Evolutionary conservation across 768 basidiomycete species (phyloP).

Genomic region (Naganishia vaughanmartiniae): DNA sequence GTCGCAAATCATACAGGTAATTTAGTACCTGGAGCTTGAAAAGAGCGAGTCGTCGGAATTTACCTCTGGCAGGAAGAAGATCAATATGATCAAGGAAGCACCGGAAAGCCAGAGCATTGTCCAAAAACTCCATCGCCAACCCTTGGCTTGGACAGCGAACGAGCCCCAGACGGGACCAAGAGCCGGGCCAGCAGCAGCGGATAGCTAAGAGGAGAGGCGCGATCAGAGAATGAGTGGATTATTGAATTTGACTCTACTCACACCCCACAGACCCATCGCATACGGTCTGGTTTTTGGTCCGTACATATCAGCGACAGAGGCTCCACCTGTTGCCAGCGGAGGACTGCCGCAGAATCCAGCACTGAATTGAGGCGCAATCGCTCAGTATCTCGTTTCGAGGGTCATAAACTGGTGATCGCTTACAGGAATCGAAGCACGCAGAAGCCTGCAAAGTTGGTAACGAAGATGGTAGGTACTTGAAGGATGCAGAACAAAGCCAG

Average conservation of each 20-base stretch:
- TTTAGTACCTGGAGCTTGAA: neutral
- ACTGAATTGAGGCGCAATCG: neutral
- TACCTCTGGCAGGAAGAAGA: slow-evolving; percentile 51
- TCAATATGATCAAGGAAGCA: slow-evolving; percentile 42
- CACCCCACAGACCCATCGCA: slow-evolving; percentile 46
- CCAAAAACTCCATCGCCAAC: slow-evolving; percentile 53
- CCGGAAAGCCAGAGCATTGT: slow-evolving; percentile 50
- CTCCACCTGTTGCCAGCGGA: slow-evolving; percentile 52
- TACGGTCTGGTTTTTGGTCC: slow-evolving; percentile 40
- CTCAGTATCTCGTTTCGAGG: neutral
- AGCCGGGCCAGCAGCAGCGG: slow-evolving; percentile 42
- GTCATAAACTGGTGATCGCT: neutral
- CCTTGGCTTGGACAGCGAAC: slow-evolving; percentile 49
- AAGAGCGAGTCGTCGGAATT: neutral
- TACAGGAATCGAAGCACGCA: slow-evolving; percentile 48
- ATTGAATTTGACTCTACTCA: neutral
- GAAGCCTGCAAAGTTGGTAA: slow-evolving; percentile 47
- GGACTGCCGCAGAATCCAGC: slow-evolving; percentile 53
- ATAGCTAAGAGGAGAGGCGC: neutral
- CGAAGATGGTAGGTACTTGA: slow-evolving; percentile 49
- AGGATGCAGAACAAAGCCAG: slow-evolving; percentile 50
- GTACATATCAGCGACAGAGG: slow-evolving; percentile 49
- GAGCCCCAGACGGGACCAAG: slow-evolving; percentile 48
- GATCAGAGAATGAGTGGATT: slow-evolving; percentile 28
- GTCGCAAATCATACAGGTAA: neutral